A percentile compares a stretch with the other conserved stretches of the same genome.
These are phyloP conservation scores for Magnolia sinica DNA, from an alignment of 164 flowering plant genomes.

Conservation along the genomic window DNA sequence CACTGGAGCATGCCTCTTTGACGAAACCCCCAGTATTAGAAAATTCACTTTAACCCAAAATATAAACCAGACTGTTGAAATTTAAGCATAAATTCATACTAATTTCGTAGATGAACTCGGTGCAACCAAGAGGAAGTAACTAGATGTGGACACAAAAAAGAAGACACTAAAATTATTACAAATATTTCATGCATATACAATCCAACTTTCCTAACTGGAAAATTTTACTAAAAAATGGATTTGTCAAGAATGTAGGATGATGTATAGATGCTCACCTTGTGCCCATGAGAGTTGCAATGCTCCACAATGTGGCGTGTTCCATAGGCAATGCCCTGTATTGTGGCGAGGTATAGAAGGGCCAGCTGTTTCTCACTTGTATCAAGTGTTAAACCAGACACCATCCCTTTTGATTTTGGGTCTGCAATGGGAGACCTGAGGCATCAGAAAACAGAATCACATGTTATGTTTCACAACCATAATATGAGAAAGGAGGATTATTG, in stretches of 20 bases:
- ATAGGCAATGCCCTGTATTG: constrained; percentile 87
- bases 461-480: constrained; percentile 6
- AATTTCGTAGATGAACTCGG: too few species aligned
- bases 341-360: constrained; percentile 84
- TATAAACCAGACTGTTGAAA: too few species aligned
- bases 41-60: too few species aligned
- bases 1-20: too few species aligned
- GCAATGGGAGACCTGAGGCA: constrained; percentile 89
- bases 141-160: too few species aligned
- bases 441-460: constrained; percentile 8
- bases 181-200: too few species aligned
- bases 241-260: not conserved
- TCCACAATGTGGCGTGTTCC: constrained; percentile 98
- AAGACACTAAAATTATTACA: too few species aligned
- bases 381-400: constrained; percentile 74
- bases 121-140: too few species aligned
- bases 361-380: constrained; percentile 86
- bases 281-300: constrained; percentile 95
- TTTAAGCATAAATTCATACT: too few species aligned
- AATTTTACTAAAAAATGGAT: not conserved
- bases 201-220: not conserved
- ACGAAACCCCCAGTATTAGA: too few species aligned
- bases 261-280: constrained; percentile 51
- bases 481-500: not conserved
- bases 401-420: constrained; percentile 85